phyloP scores from a whole-genome alignment of 108 stramenopile species.

The Pinguiococcus pyrenoidosus region DNA sequence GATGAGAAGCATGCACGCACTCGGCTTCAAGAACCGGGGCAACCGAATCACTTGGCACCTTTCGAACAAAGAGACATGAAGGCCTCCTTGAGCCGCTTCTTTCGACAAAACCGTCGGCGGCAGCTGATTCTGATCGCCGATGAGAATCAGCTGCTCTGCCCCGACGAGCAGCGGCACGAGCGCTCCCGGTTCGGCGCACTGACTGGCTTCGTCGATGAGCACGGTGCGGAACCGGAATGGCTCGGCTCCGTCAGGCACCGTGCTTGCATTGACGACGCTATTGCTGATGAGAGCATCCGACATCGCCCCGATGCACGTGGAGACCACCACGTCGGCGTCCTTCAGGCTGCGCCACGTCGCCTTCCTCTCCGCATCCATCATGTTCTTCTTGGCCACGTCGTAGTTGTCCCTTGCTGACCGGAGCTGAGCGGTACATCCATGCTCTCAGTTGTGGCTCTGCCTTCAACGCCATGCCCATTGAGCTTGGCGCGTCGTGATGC shows the following conservation, averaged over 20 bases:
- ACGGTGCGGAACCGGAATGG: conserved; percentile 28
- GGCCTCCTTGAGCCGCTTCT: conserved; percentile 65
- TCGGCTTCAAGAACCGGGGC: conserved; percentile 39
- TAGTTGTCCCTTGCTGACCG: conserved; percentile 17
- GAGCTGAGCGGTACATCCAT: too few species aligned
- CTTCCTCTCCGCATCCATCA: conserved; percentile 33
- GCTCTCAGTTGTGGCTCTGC: conserved; percentile 27
- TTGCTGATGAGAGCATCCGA: conserved; percentile 38
- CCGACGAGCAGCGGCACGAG: conserved; percentile 63
- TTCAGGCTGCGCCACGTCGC: conserved; percentile 29
- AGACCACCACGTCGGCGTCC: conserved; percentile 80
- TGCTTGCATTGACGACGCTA: background rate
- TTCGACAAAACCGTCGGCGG: conserved; percentile 76
- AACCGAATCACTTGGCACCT: conserved; percentile 58
- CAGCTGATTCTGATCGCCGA: conserved; percentile 92
- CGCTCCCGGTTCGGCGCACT: conserved; percentile 27
- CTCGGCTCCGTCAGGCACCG: conserved; percentile 6
- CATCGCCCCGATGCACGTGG: conserved; percentile 82
- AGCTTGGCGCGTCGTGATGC: background rate
- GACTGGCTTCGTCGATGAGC: conserved; percentile 32
- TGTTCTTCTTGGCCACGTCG: conserved; percentile 58
- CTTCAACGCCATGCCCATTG: background rate
- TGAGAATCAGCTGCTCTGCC: conserved; percentile 78
- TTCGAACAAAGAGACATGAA: conserved; percentile 71
- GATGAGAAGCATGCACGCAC: too few species aligned